Conservation (phyloP, 257 asterid genomes). For the Voacanga thouarsii region DNA sequence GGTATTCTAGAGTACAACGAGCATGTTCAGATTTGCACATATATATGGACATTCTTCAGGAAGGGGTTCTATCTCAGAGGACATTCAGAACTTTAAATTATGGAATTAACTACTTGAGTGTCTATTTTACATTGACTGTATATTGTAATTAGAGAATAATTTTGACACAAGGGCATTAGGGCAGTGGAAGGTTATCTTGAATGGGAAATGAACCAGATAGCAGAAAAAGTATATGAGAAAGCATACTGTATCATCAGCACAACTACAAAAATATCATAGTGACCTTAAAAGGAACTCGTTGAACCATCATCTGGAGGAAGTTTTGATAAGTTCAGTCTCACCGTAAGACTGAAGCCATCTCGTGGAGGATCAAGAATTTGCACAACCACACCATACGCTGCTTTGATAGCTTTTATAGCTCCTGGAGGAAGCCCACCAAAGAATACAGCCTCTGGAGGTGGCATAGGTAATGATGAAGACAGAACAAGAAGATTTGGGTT, state of each 20-base stretch:
- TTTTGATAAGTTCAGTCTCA: constrained; percentile 86
- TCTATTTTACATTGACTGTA: constrained; percentile 1
- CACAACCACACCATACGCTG: constrained; percentile 71
- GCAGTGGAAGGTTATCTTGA: not conserved
- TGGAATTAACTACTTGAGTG: constrained; percentile 10
- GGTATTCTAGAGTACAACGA: not conserved
- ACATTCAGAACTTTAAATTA: not conserved
- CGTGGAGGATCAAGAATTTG: constrained; percentile 98
- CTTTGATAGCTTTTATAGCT: constrained; percentile 88
- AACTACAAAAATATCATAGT: constrained; percentile 42
- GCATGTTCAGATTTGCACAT: not conserved
- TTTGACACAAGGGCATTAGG: not conserved
- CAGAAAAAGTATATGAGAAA: constrained; percentile 10
- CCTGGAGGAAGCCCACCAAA: constrained; percentile 88
- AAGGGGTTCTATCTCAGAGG: not conserved
- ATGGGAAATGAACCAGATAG: not conserved
- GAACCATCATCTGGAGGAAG: constrained; percentile 97
- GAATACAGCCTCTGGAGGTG: constrained; percentile 85
- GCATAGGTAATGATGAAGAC: constrained; percentile 74
- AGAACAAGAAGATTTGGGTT: constrained; percentile 69
- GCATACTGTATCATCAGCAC: constrained; percentile 26
- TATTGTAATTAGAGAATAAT: too few species aligned
- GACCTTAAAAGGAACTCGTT: constrained; percentile 66
- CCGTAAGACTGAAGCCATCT: constrained; percentile 92
- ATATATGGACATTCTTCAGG: not conserved